Evolutionary conservation across 1,284 basidiomycete genomes (phyloP), one percentile per base, ranked within the genome.

Genomic region (Ustilago trichophora): DNA sequence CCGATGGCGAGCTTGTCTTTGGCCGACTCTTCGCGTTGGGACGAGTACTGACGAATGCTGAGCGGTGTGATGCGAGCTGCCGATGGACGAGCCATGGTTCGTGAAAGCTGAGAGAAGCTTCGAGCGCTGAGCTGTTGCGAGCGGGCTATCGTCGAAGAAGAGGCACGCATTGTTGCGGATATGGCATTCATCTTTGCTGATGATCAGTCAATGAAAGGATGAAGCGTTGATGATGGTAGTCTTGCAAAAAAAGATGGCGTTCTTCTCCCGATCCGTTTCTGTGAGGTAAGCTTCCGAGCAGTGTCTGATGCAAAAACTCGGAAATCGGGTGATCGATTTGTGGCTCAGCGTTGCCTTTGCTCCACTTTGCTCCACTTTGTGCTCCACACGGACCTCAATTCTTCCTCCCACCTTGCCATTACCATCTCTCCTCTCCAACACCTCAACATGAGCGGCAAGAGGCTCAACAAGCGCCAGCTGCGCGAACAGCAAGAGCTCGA

Each of bases 401-500:
- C 13, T 29, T 29, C 8, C 15, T 18, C 29, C 26, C 15, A 38
- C 36, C 35, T 22, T 9, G 15, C n/a, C n/a, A n/a, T n/a, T n/a
- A 40, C 18, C 31, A 0, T 35, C 22, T 10, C 31, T 24, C 16
- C 32, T 32, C 15, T 19, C 6, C 22, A 33, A 15, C 18, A 15
- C 12, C n/a, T 12, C 33, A 56, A 18, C n/a, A 76, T 74, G 74
- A 72, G 69, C 51, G 49, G 45, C 16, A 76, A 76, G 27, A 42
- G 75, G 40, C 71, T 79, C 55, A 76, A 67, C 51, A 79, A 78
- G 42, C 53, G 78, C 13, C 73, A 80, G 51, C 49, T 65, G 45
- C 69, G 78, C 24, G 65, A 77, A 58, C 69, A 75, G 53, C 70
- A 78, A 29, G 76, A 80, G 35, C 72, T 80, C 15, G 45, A 73